Percentiles rank a stretch among this genome's conserved stretches.
These are phyloP conservation scores for Yarrowia sp. DNA, from an alignment of 805 yeast species.

Conservation along the genomic window DNA sequence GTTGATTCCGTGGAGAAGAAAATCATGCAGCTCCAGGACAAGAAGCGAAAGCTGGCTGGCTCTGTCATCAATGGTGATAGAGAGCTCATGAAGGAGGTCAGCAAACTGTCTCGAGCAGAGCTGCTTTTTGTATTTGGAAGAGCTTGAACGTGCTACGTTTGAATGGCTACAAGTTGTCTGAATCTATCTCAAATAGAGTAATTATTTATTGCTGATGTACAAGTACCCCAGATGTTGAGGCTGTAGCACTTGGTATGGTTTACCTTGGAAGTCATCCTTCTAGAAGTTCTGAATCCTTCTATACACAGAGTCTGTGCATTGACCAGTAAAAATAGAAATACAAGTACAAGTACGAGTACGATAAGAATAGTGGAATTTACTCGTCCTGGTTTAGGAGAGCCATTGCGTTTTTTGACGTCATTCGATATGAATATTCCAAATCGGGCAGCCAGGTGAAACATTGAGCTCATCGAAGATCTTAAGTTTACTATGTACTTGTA, in stretches of 20 bases:
- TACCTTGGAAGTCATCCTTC: neutral
- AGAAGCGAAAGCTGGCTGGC: conserved; percentile 39
- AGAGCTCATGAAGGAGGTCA: conserved; percentile 26
- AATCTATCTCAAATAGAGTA: neutral
- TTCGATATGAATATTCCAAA: neutral
- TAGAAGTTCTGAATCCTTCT: neutral
- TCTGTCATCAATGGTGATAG: conserved; percentile 36
- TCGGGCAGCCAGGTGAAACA: neutral
- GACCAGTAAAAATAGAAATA: too few relatives aligned
- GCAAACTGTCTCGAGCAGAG: conserved; percentile 33
- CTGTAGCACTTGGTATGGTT: too few relatives aligned
- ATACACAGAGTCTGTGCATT: neutral
- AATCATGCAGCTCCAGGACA: conserved; percentile 39
- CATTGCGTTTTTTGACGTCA: too few relatives aligned
- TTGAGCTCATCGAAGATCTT: neutral
- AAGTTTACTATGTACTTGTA: too few relatives aligned
- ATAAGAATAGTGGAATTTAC: too few relatives aligned
- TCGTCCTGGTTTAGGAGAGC: too few relatives aligned
- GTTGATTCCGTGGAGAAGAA: conserved; percentile 44
- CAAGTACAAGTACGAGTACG: neutral
- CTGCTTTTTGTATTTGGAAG: conserved; percentile 31
- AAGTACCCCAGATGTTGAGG: too few relatives aligned
- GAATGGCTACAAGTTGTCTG: neutral
- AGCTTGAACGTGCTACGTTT: neutral
- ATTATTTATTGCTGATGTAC: neutral